phyloP scores from a whole-genome alignment of 306 rosid species.

The Cucurbita moschata region DNA sequence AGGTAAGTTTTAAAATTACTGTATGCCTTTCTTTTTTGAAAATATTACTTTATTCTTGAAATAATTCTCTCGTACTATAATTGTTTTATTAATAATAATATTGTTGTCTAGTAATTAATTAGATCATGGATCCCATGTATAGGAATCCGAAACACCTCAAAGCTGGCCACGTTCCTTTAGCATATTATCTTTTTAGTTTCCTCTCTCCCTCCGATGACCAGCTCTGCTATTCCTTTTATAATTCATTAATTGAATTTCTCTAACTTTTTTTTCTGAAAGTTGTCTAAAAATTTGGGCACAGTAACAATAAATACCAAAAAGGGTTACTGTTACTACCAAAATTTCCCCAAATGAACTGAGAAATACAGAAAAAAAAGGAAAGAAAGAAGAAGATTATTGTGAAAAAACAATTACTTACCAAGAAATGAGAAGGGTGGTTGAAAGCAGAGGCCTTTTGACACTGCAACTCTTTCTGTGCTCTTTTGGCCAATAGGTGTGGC shows the following conservation, averaged over 20 bases:
- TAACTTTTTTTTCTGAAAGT: no score
- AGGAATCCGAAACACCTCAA: background rate
- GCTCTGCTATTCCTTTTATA: background rate
- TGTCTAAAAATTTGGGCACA: no score
- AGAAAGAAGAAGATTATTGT: background rate
- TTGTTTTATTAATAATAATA: background rate
- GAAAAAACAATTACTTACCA: constrained; percentile 43
- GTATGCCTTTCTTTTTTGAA: no score
- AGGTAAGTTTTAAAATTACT: background rate
- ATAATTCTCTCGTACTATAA: background rate
- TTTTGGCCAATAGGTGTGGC: constrained; percentile 25
- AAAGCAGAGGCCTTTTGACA: constrained; percentile 26
- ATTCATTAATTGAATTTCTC: no score
- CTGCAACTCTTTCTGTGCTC: constrained; percentile 22
- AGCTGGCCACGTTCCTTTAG: constrained; percentile 3
- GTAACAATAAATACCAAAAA: no score
- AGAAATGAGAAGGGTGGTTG: constrained; percentile 40
- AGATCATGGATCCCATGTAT: constrained; percentile 3
- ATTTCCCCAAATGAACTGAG: background rate
- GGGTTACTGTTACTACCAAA: no score
- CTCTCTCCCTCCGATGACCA: background rate
- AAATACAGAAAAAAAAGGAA: background rate
- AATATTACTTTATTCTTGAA: background rate
- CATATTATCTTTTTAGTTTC: background rate
- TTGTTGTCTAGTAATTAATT: background rate